Conservation (phyloP, 2,329 filamentous ascomycete genomes). For the Colletotrichum sojae region DNA sequence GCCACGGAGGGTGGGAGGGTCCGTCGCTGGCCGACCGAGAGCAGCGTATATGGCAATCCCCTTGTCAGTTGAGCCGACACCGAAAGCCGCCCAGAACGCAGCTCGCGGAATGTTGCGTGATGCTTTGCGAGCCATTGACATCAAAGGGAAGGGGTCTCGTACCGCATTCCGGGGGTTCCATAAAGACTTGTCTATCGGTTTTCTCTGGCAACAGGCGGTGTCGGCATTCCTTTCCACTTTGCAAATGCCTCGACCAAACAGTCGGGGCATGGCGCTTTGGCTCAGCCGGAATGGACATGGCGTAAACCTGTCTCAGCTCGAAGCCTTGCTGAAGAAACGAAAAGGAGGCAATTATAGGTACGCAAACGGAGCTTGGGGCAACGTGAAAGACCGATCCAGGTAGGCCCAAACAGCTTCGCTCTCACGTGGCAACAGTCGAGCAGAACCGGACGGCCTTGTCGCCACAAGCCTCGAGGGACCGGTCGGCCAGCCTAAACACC, state of each 20-base stretch:
- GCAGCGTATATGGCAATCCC: neutral
- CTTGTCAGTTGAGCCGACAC: neutral
- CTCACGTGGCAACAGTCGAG: neutral
- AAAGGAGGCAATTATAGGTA: neutral
- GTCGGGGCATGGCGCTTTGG: constrained; percentile 2
- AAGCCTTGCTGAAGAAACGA: neutral
- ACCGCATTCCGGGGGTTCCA: neutral
- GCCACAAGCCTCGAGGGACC: neutral
- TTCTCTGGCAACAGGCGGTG: neutral
- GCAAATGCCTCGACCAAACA: constrained; percentile 2
- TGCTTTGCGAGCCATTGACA: neutral
- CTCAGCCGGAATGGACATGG: neutral
- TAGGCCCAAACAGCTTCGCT: neutral
- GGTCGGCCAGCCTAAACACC: neutral
- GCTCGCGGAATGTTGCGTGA: neutral
- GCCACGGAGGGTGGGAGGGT: neutral
- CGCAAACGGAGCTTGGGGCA: constrained; percentile 6
- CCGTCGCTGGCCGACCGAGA: neutral
- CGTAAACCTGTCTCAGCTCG: neutral
- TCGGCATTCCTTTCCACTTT: neutral
- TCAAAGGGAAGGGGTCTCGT: neutral
- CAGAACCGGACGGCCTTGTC: neutral
- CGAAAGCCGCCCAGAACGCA: neutral
- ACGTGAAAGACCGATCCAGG: neutral
- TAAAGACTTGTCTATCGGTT: neutral